Evolutionary conservation across 306 rosid genomes (phyloP).

Genomic region (Acacia acuminata): DNA sequence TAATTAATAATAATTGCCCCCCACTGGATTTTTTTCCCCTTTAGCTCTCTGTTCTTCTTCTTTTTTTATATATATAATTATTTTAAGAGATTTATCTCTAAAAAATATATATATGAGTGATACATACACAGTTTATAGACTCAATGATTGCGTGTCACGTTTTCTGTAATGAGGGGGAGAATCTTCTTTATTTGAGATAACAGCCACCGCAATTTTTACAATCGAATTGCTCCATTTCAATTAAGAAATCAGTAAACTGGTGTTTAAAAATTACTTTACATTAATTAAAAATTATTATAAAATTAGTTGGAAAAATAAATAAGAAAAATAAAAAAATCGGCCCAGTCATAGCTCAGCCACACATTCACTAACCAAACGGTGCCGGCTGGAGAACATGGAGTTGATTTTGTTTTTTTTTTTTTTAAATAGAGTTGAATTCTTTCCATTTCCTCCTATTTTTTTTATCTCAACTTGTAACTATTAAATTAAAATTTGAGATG

Average conservation of each 20-base stretch:
- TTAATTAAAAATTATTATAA: no score
- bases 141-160: neutral
- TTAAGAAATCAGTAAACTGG: neutral
- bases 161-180: neutral
- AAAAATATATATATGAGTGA: no score
- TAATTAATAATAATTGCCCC: conserved; percentile 14
- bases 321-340: no score
- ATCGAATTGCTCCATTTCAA: neutral
- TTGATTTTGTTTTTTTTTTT: no score
- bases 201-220: neutral
- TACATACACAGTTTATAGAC: neutral
- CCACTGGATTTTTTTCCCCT: neutral
- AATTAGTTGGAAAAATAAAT: neutral
- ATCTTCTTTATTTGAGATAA: neutral
- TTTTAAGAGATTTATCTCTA: neutral
- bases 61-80: neutral
- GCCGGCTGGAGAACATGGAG: no score
- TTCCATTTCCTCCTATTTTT: no score
- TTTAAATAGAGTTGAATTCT: no score
- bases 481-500: no score
- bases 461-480: no score
- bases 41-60: neutral
- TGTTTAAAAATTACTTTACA: no score
- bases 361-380: no score
- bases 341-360: no score